Evolutionary conservation across 2,329 filamentous ascomycete genomes (phyloP).

Genomic region (Corinectria fuckeliana): DNA sequence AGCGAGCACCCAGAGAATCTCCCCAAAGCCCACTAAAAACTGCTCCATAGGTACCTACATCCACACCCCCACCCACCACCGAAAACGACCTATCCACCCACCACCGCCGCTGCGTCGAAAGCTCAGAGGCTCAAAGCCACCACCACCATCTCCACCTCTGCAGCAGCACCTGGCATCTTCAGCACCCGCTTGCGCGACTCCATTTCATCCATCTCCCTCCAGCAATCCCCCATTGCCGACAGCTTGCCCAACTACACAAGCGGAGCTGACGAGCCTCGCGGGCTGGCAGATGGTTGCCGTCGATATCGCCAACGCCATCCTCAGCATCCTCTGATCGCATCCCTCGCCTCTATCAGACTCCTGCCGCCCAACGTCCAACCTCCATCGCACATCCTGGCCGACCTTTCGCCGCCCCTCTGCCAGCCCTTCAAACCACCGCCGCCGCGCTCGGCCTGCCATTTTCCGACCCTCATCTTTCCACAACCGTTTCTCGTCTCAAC

Average conservation of each 20-base stretch:
- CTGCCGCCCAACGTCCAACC: not conserved
- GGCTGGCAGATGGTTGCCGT: constrained; percentile 33
- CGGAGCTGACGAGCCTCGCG: constrained; percentile 29
- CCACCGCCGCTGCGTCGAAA: constrained; percentile 11
- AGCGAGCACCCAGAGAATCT: too few species aligned
- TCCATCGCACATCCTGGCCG: constrained; percentile 1
- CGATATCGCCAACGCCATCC: not conserved
- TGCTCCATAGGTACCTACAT: not conserved
- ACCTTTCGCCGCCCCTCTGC: constrained; percentile 21
- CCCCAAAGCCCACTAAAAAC: not conserved
- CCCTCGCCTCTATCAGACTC: constrained; percentile 12
- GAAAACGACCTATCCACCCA: not conserved
- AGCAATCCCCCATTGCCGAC: constrained; percentile 30
- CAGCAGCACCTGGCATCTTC: constrained; percentile 24
- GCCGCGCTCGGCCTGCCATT: constrained; percentile 30
- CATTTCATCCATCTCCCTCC: constrained; percentile 33
- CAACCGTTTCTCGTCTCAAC: constrained; percentile 28
- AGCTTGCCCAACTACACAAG: constrained; percentile 23
- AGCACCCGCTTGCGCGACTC: constrained; percentile 30
- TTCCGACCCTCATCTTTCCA: constrained; percentile 30
- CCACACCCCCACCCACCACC: constrained; percentile 26
- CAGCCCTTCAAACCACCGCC: constrained; percentile 27
- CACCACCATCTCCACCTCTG: constrained; percentile 18
- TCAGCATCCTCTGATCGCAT: constrained; percentile 20
- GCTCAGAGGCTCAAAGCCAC: constrained; percentile 34